These are phyloP conservation scores for Boletus rubroflammeus DNA, from an alignment of 768 basidiomycete genomes.

Conservation along the genomic window DNA sequence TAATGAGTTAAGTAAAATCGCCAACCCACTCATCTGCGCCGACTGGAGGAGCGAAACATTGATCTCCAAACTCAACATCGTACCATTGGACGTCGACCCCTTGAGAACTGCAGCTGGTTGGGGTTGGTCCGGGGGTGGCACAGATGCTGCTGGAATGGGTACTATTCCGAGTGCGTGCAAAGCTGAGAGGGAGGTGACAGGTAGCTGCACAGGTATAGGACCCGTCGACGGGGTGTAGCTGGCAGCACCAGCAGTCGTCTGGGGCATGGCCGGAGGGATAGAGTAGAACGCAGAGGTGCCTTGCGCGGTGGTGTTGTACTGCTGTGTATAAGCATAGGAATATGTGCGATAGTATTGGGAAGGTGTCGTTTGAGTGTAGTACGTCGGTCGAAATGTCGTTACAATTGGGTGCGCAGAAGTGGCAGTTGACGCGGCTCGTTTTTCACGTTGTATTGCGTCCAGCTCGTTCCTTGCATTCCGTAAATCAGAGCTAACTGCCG, in stretches of 20 bases:
- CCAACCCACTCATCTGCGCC: constrained; percentile 74
- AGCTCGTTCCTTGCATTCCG: constrained; percentile 60
- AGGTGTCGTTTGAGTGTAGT: constrained; percentile 35
- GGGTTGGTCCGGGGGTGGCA: constrained; percentile 51
- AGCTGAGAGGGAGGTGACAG: constrained; percentile 52
- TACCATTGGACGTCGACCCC: constrained; percentile 67
- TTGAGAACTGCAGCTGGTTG: constrained; percentile 76
- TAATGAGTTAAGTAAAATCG: constrained; percentile 66
- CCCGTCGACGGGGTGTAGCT: constrained; percentile 29
- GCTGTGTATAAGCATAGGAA: constrained; percentile 61
- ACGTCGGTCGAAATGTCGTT: constrained; percentile 39
- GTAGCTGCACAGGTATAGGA: constrained; percentile 65
- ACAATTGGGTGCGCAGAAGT: constrained; percentile 32
- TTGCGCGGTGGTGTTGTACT: constrained; percentile 38
- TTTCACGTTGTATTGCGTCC: constrained; percentile 68
- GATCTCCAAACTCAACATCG: constrained; percentile 72
- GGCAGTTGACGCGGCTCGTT: constrained; percentile 40
- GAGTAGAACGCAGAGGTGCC: constrained; percentile 25
- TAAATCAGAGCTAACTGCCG: constrained; percentile 54
- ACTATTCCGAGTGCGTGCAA: constrained; percentile 71
- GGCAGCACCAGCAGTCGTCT: constrained; percentile 32
- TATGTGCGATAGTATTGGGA: constrained; percentile 62
- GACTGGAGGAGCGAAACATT: constrained; percentile 71
- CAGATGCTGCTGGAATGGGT: constrained; percentile 56
- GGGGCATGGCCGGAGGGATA: constrained; percentile 32